Conservation (phyloP, 1,284 basidiomycete genomes). For the Tilletia setariae region DNA sequence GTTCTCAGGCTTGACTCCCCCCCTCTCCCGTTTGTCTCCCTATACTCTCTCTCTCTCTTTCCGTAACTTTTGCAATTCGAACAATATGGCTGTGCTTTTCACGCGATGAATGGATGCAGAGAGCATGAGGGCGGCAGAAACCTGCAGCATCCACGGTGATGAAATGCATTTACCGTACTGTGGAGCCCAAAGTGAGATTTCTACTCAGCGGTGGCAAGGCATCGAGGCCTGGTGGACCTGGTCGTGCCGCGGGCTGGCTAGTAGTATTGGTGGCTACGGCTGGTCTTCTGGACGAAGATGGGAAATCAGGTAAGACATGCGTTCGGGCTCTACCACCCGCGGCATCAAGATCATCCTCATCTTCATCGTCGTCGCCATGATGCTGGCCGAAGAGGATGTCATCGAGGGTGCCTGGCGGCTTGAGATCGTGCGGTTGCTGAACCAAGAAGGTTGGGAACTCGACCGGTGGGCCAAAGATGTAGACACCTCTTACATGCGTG, state of each 20-base stretch:
- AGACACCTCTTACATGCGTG: slow-evolving; percentile 88
- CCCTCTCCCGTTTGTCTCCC: not conserved
- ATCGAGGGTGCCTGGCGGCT: not conserved
- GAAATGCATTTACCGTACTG: slow-evolving; percentile 2
- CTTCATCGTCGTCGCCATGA: not conserved
- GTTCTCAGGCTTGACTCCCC: not conserved
- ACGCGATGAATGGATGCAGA: too few species aligned
- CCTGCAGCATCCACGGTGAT: not conserved
- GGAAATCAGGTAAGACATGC: too few species aligned
- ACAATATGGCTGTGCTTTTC: too few species aligned
- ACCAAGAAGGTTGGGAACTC: not conserved
- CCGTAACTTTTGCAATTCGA: not conserved
- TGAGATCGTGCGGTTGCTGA: not conserved
- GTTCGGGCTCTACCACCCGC: too few species aligned
- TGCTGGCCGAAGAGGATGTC: slow-evolving; percentile 1
- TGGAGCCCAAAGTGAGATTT: not conserved
- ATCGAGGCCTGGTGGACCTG: not conserved
- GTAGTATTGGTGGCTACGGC: not conserved
- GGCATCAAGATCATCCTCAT: not conserved
- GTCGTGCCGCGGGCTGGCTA: not conserved
- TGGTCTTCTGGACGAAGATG: too few species aligned
- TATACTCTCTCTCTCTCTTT: slow-evolving; percentile 1
- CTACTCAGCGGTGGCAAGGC: slow-evolving; percentile 1
- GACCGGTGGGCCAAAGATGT: slow-evolving; percentile 70
- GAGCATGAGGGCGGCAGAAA: not conserved